Conservation (phyloP, 1,284 basidiomycete genomes). For the Xerocomus amazonicus region DNA sequence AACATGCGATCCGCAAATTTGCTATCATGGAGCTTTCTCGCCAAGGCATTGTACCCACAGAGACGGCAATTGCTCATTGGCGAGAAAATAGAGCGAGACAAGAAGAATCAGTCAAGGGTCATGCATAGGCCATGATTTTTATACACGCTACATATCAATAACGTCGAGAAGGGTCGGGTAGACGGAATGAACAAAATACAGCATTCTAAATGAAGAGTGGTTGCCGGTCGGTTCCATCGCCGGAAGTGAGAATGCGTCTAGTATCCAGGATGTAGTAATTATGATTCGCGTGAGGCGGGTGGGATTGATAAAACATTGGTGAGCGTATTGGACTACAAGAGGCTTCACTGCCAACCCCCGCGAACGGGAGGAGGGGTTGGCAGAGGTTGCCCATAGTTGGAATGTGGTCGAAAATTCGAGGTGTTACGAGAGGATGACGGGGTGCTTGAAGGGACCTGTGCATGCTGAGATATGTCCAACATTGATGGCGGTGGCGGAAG, state of each 20-base stretch:
- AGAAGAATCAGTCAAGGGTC: conserved; percentile 6
- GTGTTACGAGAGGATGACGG: conserved; percentile 26
- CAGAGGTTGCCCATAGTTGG: conserved; percentile 28
- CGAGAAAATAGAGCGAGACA: conserved; percentile 42
- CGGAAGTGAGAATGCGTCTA: background rate
- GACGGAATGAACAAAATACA: conserved; percentile 14
- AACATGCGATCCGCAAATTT: conserved; percentile 67
- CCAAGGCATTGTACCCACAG: conserved; percentile 74
- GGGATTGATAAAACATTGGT: conserved; percentile 14
- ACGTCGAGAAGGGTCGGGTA: background rate
- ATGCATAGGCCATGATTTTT: conserved; percentile 6
- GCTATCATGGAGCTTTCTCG: conserved; percentile 73
- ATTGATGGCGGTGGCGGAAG: conserved; percentile 38
- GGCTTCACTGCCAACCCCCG: conserved; percentile 26
- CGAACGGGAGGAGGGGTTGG: conserved; percentile 21
- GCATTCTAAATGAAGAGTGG: conserved; percentile 15
- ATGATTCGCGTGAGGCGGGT: conserved; percentile 9
- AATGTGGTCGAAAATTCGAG: conserved; percentile 39
- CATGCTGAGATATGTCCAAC: conserved; percentile 22
- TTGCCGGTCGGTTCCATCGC: background rate
- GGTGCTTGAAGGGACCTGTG: conserved; percentile 29
- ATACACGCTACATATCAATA: conserved; percentile 13
- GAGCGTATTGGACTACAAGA: conserved; percentile 10
- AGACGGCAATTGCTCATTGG: conserved; percentile 82
- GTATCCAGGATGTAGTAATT: conserved; percentile 8